phyloP scores from a whole-genome alignment of 805 yeast genomes.

The Candida quercuum region DNA sequence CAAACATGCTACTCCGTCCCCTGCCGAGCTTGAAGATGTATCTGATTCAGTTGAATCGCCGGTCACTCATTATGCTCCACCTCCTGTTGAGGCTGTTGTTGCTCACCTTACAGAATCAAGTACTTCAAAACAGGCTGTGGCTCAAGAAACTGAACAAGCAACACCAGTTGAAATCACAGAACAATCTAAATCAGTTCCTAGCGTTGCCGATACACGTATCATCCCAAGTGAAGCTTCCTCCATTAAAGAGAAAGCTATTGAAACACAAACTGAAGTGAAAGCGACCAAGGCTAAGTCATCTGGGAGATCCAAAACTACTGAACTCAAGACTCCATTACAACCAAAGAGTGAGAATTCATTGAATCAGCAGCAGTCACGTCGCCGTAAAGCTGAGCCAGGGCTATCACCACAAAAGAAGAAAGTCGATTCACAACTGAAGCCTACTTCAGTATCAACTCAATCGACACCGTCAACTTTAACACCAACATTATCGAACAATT shows the following conservation, averaged over 20 bases:
- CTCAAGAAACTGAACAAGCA: too few species aligned
- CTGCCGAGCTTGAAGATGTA: too few species aligned
- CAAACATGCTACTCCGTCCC: background rate
- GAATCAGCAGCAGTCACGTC: slow-evolving; percentile 20
- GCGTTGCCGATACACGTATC: too few species aligned
- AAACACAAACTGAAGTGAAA: too few species aligned
- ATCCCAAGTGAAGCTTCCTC: background rate
- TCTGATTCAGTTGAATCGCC: too few species aligned
- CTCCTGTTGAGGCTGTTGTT: too few species aligned
- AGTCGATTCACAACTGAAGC: slow-evolving; percentile 6
- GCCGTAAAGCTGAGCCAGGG: slow-evolving; percentile 27
- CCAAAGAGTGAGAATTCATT: slow-evolving; percentile 12
- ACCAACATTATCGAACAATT: slow-evolving; percentile 1
- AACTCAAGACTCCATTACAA: slow-evolving; percentile 9
- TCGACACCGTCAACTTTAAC: slow-evolving; percentile 3
- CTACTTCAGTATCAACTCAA: background rate
- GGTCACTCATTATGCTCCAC: too few species aligned
- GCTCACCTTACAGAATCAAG: too few species aligned
- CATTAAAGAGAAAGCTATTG: background rate
- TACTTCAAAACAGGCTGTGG: too few species aligned
- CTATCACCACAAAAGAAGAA: slow-evolving; percentile 27
- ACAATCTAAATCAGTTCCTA: too few species aligned
- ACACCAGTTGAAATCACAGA: too few species aligned
- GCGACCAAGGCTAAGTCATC: background rate
- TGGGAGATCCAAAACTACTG: background rate